Evolutionary conservation across 2,329 filamentous ascomycete genomes (phyloP), one percentile per base, ranked within the genome.

Genomic region (Mariannaea sp.): DNA sequence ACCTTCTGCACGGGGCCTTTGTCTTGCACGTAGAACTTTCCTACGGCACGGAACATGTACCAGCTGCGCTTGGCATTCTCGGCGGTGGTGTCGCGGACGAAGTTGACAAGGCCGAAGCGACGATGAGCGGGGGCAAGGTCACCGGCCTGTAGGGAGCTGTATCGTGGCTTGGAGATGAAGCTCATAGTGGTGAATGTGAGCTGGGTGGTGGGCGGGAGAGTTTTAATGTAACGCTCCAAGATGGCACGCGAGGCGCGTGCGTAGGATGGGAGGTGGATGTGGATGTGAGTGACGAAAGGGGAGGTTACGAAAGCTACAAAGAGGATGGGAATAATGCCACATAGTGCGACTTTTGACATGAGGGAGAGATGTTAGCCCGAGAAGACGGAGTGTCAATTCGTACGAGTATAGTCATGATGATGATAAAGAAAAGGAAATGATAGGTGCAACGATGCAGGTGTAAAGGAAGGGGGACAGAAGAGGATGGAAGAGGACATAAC

Each of bases 241-340:
- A 79, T 71, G 22, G 80, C 73, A 27, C 80, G 80, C 1, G 86
- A 88, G 32, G 77, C 71, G 38, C 88, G 83, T 13, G 87, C 88
- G 60, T 80, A 81, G 1, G 76, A 69, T 0, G 90, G 90, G 2
- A 92, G 77, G 17, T 82, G 80, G 43, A 94, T 74, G 70, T 89
- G 84, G 55, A 94, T 79, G 65, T 86, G 85, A 33, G 85, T 84
- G 7, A 93, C 88, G 65, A 88, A 89, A 3, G 90, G 88, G 1
- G 83, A 78, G 2, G 86, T 84, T 40, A 81, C 80, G 68, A 85
- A 87, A 29, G 80, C 76, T 17, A 90, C 78, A 64, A 86, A 83
- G 29, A 83, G 52, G 62, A 91, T 74, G 3, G 90, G 90, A 7
- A 88, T 71, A 30, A 86, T 68, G 61, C 87, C 84, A 56, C 80